These are phyloP conservation scores for Amphichorda felina DNA, from an alignment of 2,329 filamentous ascomycete genomes.

Conservation along the genomic window DNA sequence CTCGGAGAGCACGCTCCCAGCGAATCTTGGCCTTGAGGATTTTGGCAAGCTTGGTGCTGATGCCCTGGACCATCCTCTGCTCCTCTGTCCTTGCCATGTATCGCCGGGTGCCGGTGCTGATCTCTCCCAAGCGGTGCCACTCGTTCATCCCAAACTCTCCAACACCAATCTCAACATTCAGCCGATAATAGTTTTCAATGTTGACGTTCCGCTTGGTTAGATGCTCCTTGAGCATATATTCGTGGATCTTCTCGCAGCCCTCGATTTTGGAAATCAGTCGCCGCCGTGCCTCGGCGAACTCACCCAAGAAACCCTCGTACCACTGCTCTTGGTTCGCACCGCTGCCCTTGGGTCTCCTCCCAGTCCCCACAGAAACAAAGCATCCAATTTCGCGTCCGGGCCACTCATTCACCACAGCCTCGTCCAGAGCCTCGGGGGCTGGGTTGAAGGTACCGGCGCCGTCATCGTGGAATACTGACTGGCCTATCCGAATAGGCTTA, in stretches of 20 bases:
- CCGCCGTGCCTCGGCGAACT: constrained; percentile 81
- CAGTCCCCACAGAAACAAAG: constrained; percentile 89
- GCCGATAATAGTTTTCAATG: constrained; percentile 80
- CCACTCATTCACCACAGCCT: constrained; percentile 89
- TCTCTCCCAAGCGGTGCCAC: constrained; percentile 87
- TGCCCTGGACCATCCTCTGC: constrained; percentile 64
- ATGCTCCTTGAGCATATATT: constrained; percentile 71
- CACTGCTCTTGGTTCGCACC: constrained; percentile 67
- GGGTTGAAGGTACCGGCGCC: constrained; percentile 89
- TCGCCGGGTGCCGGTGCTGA: constrained; percentile 80
- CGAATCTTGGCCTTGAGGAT: constrained; percentile 67
- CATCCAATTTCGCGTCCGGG: constrained; percentile 86
- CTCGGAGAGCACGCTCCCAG: constrained; percentile 36
- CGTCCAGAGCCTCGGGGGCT: constrained; percentile 72
- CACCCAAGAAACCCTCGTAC: constrained; percentile 90
- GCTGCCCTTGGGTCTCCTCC: constrained; percentile 56
- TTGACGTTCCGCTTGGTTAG: constrained; percentile 69
- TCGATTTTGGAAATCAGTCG: constrained; percentile 87
- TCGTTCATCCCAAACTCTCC: constrained; percentile 99
- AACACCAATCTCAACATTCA: constrained; percentile 95
- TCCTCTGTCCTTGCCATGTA: constrained; percentile 68
- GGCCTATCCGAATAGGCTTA: constrained; percentile 88
- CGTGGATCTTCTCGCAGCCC: constrained; percentile 83
- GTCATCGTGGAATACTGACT: constrained; percentile 89
- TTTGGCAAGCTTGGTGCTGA: constrained; percentile 71